A percentile compares a stretch with the other conserved stretches of the same genome.
phyloP scores from a whole-genome alignment of 208 protist genomes.

The Porcisia hertigi region DNA sequence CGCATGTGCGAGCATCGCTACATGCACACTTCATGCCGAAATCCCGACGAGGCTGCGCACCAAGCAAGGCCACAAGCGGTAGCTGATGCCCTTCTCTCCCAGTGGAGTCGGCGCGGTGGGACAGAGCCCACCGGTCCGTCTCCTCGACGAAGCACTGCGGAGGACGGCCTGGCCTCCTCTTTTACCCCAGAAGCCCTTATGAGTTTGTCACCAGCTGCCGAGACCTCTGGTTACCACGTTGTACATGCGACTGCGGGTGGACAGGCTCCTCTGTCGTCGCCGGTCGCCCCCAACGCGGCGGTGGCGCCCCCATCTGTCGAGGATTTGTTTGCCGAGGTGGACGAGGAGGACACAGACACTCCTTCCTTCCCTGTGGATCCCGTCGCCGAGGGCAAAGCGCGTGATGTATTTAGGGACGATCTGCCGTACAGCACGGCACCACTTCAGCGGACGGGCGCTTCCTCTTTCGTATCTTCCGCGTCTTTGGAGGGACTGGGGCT shows the following conservation, averaged over 20 bases:
- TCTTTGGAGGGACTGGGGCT: neutral
- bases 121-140: neutral
- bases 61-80: neutral
- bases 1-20: neutral
- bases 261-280: neutral
- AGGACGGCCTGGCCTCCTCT: neutral
- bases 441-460: neutral
- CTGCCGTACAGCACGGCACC: neutral
- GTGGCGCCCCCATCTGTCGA: constrained; percentile 10
- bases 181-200: neutral
- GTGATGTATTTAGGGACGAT: neutral
- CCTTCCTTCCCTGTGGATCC: neutral
- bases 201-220: neutral
- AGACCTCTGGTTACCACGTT: neutral
- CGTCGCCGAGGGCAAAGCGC: neutral
- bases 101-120: constrained; percentile 19
- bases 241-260: neutral
- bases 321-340: constrained; percentile 5
- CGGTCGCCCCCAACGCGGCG: neutral
- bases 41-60: neutral
- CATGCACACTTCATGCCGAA: neutral
- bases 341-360: neutral
- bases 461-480: neutral
- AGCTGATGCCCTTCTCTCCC: constrained; percentile 17
- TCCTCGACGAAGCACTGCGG: neutral